These are phyloP conservation scores for Prunus kanzakura DNA, from an alignment of 306 rosid species.

Conservation along the genomic window DNA sequence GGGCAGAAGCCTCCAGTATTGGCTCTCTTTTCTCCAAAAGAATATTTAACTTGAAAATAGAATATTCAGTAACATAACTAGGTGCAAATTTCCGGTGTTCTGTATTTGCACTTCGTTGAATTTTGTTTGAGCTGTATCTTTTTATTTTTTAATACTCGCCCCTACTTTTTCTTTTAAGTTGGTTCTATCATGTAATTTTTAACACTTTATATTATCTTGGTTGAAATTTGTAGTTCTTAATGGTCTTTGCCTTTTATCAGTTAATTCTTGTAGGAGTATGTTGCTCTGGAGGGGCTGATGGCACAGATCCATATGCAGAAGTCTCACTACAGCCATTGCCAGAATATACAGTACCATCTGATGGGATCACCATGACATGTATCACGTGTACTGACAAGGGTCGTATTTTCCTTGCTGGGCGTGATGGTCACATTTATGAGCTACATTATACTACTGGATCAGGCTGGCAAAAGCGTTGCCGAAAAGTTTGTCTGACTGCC, in stretches of 20 bases:
- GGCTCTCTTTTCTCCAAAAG: background rate
- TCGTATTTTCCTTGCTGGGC: conserved; percentile 92
- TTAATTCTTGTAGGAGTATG: conserved; percentile 89
- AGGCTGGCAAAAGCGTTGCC: conserved; percentile 92
- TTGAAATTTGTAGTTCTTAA: conserved; percentile 28
- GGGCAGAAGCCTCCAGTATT: background rate
- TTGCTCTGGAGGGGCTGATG: conserved; percentile 82
- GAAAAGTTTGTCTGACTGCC: conserved; percentile 86
- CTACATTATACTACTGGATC: conserved; percentile 84
- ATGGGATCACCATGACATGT: conserved; percentile 94
- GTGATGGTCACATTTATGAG: conserved; percentile 94
- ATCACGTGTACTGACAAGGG: conserved; percentile 85
- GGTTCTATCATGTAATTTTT: background rate
- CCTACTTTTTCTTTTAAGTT: background rate
- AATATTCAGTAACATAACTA: background rate
- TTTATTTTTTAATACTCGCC: background rate
- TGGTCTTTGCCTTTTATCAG: conserved; percentile 46
- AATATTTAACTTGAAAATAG: background rate
- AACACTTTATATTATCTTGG: background rate
- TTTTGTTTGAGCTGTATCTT: background rate
- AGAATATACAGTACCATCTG: conserved; percentile 83
- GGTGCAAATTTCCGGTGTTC: background rate
- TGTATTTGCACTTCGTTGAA: background rate
- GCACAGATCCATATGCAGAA: conserved; percentile 86
- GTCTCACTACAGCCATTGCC: conserved; percentile 89